Percentiles rank a stretch among this genome's conserved stretches.
Conservation (phyloP, 176 grass and related monocot genomes). For the maize (Zea mays) region DNA sequence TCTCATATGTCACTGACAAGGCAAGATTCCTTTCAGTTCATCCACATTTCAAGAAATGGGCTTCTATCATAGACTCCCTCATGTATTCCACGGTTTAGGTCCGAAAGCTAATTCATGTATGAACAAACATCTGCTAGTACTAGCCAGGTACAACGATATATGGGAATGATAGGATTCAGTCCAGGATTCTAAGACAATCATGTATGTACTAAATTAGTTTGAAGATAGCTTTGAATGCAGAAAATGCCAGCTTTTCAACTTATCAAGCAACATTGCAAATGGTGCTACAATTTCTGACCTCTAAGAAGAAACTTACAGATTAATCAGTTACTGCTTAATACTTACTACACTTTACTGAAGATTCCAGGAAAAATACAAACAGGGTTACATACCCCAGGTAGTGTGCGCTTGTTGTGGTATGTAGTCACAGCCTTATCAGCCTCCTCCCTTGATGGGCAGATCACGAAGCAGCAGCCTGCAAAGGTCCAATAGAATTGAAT, state of each 20-base stretch:
- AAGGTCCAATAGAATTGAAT: constrained; percentile 22
- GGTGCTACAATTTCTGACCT: constrained; percentile 1
- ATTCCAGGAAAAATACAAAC: constrained; percentile 16
- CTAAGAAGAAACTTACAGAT: constrained; percentile 9
- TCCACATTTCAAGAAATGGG: neutral
- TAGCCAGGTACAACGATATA: neutral
- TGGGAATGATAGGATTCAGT: constrained; percentile 6
- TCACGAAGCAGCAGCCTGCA: constrained; percentile 81
- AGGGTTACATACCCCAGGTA: constrained; percentile 71
- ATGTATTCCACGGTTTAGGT: constrained; percentile 9
- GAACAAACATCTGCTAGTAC: neutral
- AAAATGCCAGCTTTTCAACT: neutral
- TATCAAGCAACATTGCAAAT: constrained; percentile 24
- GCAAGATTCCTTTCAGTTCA: neutral
- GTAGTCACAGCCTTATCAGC: constrained; percentile 94
- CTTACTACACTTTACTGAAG: constrained; percentile 14
- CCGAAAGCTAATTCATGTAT: neutral
- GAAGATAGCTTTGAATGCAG: neutral
- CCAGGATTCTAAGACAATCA: constrained; percentile 6
- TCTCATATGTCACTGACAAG: neutral
- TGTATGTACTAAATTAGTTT: neutral
- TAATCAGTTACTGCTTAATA: constrained; percentile 22
- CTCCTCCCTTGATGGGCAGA: constrained; percentile 87
- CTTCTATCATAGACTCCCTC: neutral
- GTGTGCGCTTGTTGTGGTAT: constrained; percentile 85